Evolutionary conservation across 78 protist species (phyloP).

Genomic region (Cavenderia fasciculata): DNA sequence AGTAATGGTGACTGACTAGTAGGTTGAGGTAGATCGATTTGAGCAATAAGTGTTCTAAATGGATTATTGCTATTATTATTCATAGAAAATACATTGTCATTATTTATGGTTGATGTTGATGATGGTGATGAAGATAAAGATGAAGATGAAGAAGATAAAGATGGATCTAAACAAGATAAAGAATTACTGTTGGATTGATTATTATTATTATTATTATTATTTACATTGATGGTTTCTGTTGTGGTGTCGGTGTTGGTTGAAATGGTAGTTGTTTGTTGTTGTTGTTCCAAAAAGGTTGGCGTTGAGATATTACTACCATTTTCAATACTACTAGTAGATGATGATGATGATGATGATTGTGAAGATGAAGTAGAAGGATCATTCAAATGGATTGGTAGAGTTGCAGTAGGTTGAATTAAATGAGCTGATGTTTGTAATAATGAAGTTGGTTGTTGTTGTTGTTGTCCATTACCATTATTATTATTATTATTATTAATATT

Average conservation of each 20-base stretch:
- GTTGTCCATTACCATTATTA: not conserved
- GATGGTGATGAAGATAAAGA: not conserved
- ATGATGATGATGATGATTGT: too few relatives aligned
- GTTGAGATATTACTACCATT: too few relatives aligned
- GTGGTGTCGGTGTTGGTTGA: too few relatives aligned
- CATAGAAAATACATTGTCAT: not conserved
- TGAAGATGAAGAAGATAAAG: not conserved
- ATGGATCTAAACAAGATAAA: not conserved
- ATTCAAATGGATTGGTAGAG: too few relatives aligned
- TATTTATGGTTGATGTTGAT: not conserved
- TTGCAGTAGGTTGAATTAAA: too few relatives aligned
- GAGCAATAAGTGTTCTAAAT: constrained; percentile 43
- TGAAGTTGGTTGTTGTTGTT: too few relatives aligned
- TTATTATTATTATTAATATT: not conserved
- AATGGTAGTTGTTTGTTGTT: too few relatives aligned
- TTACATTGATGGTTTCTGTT: not conserved
- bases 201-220: constrained; percentile 3
- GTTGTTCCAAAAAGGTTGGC: too few relatives aligned
- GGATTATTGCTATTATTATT: not conserved
- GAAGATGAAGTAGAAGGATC: too few relatives aligned
- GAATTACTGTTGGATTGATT: constrained; percentile 7
- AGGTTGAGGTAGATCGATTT: constrained; percentile 43
- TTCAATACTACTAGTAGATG: too few relatives aligned
- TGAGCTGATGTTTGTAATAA: too few relatives aligned
- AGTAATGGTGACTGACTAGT: not conserved